A percentile compares a stretch with the other conserved stretches of the same genome.
These are phyloP conservation scores for Talaromyces amestolkiae DNA, from an alignment of 2,329 filamentous ascomycete species.

Conservation along the genomic window DNA sequence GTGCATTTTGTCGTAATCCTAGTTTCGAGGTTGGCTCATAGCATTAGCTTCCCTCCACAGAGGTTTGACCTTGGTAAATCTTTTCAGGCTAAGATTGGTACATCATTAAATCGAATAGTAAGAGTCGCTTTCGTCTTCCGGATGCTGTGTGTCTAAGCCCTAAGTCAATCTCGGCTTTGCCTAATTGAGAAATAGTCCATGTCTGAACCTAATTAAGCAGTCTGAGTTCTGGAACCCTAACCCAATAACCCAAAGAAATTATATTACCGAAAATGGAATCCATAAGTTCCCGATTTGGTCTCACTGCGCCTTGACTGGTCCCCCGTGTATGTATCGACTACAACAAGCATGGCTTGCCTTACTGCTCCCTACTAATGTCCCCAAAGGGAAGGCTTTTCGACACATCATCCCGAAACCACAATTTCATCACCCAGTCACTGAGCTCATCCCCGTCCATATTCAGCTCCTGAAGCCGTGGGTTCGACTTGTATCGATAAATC, in stretches of 20 bases:
- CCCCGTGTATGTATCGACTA: background rate
- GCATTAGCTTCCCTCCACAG: no score
- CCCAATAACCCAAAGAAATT: background rate
- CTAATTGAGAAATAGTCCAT: background rate
- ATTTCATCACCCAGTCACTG: slow-evolving; percentile 24
- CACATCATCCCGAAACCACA: slow-evolving; percentile 27
- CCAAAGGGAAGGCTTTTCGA: background rate
- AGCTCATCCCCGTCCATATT: slow-evolving; percentile 24
- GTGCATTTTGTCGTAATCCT: no score
- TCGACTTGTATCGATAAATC: slow-evolving; percentile 27
- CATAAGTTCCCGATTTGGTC: background rate
- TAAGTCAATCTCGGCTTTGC: background rate
- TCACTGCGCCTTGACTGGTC: background rate
- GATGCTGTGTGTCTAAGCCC: background rate
- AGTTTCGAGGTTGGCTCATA: no score
- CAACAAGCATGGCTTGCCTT: background rate
- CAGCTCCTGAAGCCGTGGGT: slow-evolving; percentile 21
- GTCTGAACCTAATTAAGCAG: background rate
- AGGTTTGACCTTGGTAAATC: no score
- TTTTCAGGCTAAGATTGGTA: no score
- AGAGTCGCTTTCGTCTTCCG: background rate
- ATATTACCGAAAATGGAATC: background rate
- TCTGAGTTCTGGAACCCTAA: background rate
- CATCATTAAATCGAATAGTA: no score
- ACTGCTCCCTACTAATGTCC: background rate